Conservation (phyloP, 2,329 filamentous ascomycete genomes). For the Fusarium devonianum region DNA sequence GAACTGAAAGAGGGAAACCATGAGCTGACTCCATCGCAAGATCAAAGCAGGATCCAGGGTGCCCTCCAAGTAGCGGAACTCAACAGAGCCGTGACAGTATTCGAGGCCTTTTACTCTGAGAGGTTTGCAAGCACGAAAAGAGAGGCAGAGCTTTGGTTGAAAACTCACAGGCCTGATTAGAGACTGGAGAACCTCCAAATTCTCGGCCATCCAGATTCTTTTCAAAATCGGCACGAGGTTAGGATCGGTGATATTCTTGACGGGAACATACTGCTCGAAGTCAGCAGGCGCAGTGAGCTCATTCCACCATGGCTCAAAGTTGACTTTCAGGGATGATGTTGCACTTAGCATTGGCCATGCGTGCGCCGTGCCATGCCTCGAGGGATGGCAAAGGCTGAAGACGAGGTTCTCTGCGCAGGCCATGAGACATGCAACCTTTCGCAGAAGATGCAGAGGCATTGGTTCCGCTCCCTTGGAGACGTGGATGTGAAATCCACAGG, state of each 20-base stretch:
- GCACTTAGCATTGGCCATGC: background rate
- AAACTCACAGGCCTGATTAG: background rate
- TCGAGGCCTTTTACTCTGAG: background rate
- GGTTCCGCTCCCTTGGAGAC: constrained; percentile 21
- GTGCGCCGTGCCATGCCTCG: background rate
- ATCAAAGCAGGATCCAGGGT: constrained; percentile 29
- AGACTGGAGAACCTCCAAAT: background rate
- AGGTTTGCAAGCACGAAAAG: background rate
- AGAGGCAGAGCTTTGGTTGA: constrained; percentile 6
- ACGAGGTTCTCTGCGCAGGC: constrained; percentile 26
- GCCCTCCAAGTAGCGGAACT: constrained; percentile 33
- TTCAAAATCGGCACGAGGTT: constrained; percentile 8
- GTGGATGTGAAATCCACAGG: constrained; percentile 30
- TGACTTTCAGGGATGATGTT: background rate
- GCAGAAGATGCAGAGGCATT: constrained; percentile 10
- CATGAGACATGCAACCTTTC: constrained; percentile 22
- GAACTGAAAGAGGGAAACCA: constrained; percentile 31
- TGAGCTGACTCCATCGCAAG: constrained; percentile 29
- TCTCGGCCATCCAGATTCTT: constrained; percentile 10
- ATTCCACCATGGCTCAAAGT: background rate
- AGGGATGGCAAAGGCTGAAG: constrained; percentile 19
- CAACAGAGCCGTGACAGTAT: constrained; percentile 18
- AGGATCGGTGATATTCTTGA: background rate
- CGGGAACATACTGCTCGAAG: constrained; percentile 18
- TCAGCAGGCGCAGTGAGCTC: constrained; percentile 1